phyloP scores from a whole-genome alignment of 306 rosid genomes.

The Alnus rubra region DNA sequence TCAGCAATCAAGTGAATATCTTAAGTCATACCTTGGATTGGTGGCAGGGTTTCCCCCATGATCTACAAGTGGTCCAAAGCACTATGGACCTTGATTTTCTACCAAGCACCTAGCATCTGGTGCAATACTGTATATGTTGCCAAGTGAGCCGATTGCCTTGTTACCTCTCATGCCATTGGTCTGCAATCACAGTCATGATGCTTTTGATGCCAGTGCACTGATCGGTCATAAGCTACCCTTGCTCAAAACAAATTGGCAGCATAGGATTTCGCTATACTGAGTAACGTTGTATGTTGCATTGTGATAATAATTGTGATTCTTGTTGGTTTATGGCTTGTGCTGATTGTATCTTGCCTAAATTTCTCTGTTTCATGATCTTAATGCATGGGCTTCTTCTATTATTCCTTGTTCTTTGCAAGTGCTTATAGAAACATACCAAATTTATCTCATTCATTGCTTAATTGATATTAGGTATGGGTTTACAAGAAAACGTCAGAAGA shows the following conservation, averaged over 20 bases:
- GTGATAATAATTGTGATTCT: not conserved
- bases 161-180: not conserved
- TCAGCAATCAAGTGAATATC: not conserved
- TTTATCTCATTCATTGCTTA: conserved; percentile 21
- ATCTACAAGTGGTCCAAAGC: not conserved
- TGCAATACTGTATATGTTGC: not conserved
- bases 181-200: not conserved
- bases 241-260: not conserved
- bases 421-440: not conserved
- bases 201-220: conserved; percentile 1
- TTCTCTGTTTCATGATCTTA: not conserved
- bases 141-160: not conserved
- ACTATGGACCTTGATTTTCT: not conserved
- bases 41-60: not conserved
- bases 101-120: not conserved
- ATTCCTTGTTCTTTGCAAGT: not conserved
- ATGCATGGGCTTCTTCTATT: not conserved
- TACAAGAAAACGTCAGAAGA: conserved; percentile 96
- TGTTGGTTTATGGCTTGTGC: not conserved
- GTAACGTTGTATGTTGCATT: not conserved
- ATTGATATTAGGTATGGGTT: conserved; percentile 68
- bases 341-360: conserved; percentile 1
- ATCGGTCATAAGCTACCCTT: not conserved
- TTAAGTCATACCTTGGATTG: not conserved
- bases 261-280: not conserved